Percentiles rank a stretch among this genome's conserved stretches.
These are phyloP conservation scores for Zangia roseola DNA, from an alignment of 768 basidiomycete species.

Conservation along the genomic window DNA sequence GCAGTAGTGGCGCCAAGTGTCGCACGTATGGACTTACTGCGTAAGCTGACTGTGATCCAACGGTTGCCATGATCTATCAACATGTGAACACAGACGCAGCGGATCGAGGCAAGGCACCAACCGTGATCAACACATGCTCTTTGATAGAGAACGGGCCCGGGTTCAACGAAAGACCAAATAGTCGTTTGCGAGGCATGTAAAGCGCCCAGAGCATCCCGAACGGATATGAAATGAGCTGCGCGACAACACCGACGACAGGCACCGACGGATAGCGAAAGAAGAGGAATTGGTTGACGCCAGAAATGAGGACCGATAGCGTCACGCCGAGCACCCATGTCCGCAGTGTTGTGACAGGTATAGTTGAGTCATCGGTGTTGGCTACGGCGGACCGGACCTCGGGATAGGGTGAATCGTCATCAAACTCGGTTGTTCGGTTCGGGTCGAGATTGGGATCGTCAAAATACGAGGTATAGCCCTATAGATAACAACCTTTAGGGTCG, in stretches of 20 bases:
- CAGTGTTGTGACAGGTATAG: conserved; percentile 59
- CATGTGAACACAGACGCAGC: conserved; percentile 31
- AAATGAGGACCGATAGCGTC: conserved; percentile 61
- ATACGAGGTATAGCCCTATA: conserved; percentile 3
- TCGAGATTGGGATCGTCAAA: conserved; percentile 31
- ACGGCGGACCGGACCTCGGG: conserved; percentile 72
- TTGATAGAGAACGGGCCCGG: conserved; percentile 78
- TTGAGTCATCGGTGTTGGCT: conserved; percentile 67
- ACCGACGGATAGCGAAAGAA: conserved; percentile 75
- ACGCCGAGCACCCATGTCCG: conserved; percentile 76
- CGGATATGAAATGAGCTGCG: conserved; percentile 70
- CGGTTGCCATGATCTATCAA: conserved; percentile 51
- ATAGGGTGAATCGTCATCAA: conserved; percentile 67
- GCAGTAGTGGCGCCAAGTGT: not conserved
- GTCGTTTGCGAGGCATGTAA: conserved; percentile 49
- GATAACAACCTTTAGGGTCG: not conserved
- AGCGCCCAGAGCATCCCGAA: conserved; percentile 58
- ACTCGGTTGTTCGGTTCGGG: conserved; percentile 3
- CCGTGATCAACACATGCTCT: conserved; percentile 68
- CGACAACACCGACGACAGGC: conserved; percentile 60
- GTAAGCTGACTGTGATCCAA: conserved; percentile 61
- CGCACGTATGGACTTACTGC: conserved; percentile 37
- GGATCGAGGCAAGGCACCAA: conserved; percentile 35
- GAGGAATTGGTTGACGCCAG: conserved; percentile 73
- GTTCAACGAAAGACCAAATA: conserved; percentile 64